phyloP scores from a whole-genome alignment of 306 rosid genomes.

The Acacia melanoxylon region DNA sequence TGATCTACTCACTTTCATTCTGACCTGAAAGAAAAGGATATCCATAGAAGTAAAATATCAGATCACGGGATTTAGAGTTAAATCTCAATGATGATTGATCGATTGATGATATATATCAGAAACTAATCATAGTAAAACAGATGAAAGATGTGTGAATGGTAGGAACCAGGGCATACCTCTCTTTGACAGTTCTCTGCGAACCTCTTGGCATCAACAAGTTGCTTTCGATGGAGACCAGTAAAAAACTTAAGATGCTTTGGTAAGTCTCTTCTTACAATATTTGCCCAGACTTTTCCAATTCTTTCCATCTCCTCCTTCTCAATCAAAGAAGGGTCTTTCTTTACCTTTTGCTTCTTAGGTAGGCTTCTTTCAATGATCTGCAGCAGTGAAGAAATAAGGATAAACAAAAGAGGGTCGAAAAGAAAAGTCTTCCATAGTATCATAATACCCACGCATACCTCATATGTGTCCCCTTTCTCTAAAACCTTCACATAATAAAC shows the following conservation, averaged over 20 bases:
- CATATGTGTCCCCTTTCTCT: conserved; percentile 98
- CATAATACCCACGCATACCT: conserved; percentile 52
- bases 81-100: not conserved
- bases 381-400: conserved; percentile 32
- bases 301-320: conserved; percentile 93
- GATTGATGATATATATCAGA: conserved; percentile 18
- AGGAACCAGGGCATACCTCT: conserved; percentile 64
- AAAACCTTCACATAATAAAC: conserved; percentile 94
- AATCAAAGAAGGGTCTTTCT: conserved; percentile 75
- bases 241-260: conserved; percentile 86
- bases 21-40: conserved; percentile 59
- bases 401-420: conserved; percentile 20
- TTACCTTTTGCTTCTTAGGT: conserved; percentile 77
- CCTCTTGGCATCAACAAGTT: conserved; percentile 89
- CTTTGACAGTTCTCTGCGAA: conserved; percentile 92
- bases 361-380: conserved; percentile 96
- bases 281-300: conserved; percentile 81
- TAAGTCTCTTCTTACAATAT: conserved; percentile 86
- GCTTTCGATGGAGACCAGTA: conserved; percentile 79
- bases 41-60: conserved; percentile 29
- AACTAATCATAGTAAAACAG: conserved; percentile 17
- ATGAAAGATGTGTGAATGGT: conserved; percentile 10
- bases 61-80: conserved; percentile 12
- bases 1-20: conserved; percentile 85
- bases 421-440: not conserved